Evolutionary conservation across 1,284 basidiomycete species (phyloP).

Genomic region (Sporisorium iseilematis-ciliati): DNA sequence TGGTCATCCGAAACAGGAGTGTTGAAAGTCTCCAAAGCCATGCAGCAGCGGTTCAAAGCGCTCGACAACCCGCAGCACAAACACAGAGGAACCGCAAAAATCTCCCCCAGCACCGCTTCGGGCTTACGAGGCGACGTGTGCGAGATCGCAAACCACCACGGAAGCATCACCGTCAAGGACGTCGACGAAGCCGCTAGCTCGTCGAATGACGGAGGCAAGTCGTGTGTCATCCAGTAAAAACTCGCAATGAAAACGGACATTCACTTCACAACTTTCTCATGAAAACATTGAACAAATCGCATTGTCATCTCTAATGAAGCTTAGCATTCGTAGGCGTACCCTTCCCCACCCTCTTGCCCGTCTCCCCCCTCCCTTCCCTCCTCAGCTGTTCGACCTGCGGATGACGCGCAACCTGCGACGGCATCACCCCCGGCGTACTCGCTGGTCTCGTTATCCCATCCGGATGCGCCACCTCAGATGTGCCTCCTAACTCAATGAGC

Average conservation of each 20-base stretch:
- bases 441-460: conserved; percentile 41
- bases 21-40: conserved; percentile 47
- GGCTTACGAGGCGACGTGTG: conserved; percentile 53
- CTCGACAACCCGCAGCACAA: conserved; percentile 49
- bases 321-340: conserved; percentile 49
- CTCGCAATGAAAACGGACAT: conserved; percentile 2
- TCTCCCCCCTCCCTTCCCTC: conserved; percentile 38
- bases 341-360: conserved; percentile 45
- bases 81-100: conserved; percentile 54
- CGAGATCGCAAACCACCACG: conserved; percentile 38
- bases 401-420: conserved; percentile 39
- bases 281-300: background rate
- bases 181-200: conserved; percentile 11
- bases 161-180: conserved; percentile 45
- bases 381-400: conserved; percentile 49
- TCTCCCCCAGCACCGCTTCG: conserved; percentile 43
- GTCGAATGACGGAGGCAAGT: background rate
- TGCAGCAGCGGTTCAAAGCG: conserved; percentile 40
- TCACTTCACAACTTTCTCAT: no score
- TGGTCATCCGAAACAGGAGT: conserved; percentile 58
- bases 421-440: conserved; percentile 38
- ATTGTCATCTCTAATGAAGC: conserved; percentile 25
- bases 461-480: conserved; percentile 35
- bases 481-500: conserved; percentile 29
- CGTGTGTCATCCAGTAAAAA: conserved; percentile 27